Evolutionary conservation across 2,329 filamentous ascomycete genomes (phyloP).

Genomic region (Fonsecaea pedrosoi): DNA sequence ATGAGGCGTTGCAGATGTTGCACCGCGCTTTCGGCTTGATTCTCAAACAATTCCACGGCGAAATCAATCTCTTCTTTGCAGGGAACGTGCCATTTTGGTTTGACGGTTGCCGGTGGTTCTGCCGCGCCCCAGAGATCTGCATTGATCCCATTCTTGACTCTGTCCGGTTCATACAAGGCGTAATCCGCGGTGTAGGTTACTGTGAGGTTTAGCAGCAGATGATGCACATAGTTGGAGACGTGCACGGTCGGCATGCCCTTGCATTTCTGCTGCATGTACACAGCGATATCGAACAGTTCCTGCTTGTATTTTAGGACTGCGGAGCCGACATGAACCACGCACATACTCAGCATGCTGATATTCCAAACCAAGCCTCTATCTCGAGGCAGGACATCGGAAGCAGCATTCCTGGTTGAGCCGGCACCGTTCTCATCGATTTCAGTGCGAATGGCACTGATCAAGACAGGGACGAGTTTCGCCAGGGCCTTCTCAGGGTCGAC

Average conservation of each 20-base stretch:
- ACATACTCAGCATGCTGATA: slow-evolving; percentile 96
- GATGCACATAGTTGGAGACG: slow-evolving; percentile 96
- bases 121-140: slow-evolving; percentile 83
- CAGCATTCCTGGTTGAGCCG: slow-evolving; percentile 90
- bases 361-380: slow-evolving; percentile 96
- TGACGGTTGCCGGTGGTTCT: slow-evolving; percentile 72
- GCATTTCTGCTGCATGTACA: slow-evolving; percentile 96
- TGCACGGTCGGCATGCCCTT: slow-evolving; percentile 92
- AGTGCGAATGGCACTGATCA: slow-evolving; percentile 88
- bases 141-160: slow-evolving; percentile 73
- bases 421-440: slow-evolving; percentile 98
- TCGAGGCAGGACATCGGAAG: slow-evolving; percentile 88
- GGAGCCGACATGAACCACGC: slow-evolving; percentile 91
- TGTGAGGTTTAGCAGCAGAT: slow-evolving; percentile 90
- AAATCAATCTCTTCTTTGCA: slow-evolving; percentile 81
- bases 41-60: slow-evolving; percentile 85
- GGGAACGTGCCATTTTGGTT: slow-evolving; percentile 90
- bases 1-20: slow-evolving; percentile 79
- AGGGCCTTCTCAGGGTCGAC: slow-evolving; percentile 92
- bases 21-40: slow-evolving; percentile 78
- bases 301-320: slow-evolving; percentile 88
- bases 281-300: slow-evolving; percentile 86
- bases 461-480: slow-evolving; percentile 86
- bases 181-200: slow-evolving; percentile 93
- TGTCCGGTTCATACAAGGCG: slow-evolving; percentile 80